Conservation (phyloP, 306 rosid genomes). For the Crataegus laevigata region DNA sequence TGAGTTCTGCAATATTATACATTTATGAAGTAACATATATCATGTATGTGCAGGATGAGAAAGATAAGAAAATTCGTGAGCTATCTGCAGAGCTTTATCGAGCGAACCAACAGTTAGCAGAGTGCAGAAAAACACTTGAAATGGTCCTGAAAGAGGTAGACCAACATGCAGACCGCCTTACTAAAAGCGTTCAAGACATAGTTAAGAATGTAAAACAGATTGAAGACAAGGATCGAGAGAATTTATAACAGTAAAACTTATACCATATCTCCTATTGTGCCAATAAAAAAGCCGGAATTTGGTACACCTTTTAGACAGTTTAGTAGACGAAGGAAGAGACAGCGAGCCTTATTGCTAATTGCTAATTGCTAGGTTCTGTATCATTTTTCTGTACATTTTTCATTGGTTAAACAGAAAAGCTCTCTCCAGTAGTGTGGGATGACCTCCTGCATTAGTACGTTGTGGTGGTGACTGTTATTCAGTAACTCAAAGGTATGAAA, state of each 20-base stretch:
- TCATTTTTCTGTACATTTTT: not conserved
- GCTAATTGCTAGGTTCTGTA: not conserved
- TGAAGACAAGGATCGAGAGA: not conserved
- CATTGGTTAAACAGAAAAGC: not conserved
- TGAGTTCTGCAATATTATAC: not conserved
- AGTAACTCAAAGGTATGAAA: not conserved
- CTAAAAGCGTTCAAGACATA: constrained; percentile 3
- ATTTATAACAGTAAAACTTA: not conserved
- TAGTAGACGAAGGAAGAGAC: not conserved
- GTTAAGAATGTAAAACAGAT: not conserved
- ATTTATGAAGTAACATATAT: not conserved
- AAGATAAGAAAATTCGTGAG: constrained; percentile 4
- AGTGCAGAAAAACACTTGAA: not conserved
- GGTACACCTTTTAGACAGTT: not conserved
- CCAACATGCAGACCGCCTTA: not conserved
- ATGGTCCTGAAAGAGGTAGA: constrained; percentile 1
- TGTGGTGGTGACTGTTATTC: not conserved
- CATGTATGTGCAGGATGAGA: not conserved
- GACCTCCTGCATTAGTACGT: not conserved
- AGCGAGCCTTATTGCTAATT: not conserved
- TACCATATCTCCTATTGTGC: not conserved
- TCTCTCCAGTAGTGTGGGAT: not conserved
- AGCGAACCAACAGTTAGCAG: not conserved
- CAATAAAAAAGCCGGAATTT: not conserved
- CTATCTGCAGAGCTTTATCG: not conserved